phyloP scores from a whole-genome alignment of 2,329 filamentous ascomycete species.

The Ceratocystis huliohia region DNA sequence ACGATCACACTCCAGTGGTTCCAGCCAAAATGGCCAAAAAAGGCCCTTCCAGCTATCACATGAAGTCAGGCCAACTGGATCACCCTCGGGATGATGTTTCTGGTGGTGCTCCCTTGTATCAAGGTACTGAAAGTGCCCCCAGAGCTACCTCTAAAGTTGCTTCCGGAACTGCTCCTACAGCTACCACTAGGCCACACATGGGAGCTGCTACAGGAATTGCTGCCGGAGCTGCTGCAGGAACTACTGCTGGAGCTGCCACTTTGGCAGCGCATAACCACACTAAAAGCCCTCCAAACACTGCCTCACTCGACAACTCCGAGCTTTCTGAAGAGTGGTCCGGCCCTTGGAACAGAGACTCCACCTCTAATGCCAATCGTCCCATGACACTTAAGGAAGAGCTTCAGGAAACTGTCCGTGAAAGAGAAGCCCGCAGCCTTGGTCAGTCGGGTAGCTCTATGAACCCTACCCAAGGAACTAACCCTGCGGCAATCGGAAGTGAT shows the following conservation, averaged over 20 bases:
- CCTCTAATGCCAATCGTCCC: background rate
- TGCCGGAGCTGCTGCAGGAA: conserved; percentile 7
- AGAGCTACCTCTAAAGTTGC: background rate
- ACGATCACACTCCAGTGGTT: background rate
- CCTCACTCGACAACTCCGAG: background rate
- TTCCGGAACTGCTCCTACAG: background rate
- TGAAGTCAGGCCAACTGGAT: conserved; percentile 13
- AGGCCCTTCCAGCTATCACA: conserved; percentile 8
- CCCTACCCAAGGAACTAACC: conserved; percentile 11
- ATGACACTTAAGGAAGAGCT: conserved; percentile 20
- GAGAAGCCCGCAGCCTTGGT: conserved; percentile 4
- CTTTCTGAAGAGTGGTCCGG: conserved; percentile 20
- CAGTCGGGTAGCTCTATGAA: background rate
- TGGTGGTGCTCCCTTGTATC: background rate
- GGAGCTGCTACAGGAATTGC: background rate
- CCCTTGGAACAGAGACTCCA: conserved; percentile 14
- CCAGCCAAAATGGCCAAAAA: background rate
- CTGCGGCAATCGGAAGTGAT: conserved; percentile 2
- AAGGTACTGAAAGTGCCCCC: background rate
- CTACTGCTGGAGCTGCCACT: background rate
- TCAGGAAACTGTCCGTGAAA: conserved; percentile 17
- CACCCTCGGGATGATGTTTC: conserved; percentile 12
- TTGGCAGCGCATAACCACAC: background rate
- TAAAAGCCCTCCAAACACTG: background rate
- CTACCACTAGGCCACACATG: background rate